These are phyloP conservation scores for Mortierella sp. DNA, from an alignment of 371 early-diverging fungal genomes.

Conservation along the genomic window DNA sequence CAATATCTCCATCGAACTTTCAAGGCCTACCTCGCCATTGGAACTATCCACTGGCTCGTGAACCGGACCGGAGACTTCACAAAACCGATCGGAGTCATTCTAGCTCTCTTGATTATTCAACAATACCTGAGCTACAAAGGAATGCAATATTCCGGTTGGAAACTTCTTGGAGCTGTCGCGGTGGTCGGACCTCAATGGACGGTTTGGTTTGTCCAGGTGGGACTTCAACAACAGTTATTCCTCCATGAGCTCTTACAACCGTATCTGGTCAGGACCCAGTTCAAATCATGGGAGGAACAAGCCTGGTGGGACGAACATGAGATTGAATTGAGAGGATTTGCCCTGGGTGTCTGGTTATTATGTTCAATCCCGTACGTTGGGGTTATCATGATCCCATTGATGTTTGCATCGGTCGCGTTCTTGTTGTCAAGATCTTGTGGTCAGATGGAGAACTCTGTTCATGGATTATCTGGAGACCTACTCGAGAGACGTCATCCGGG, in stretches of 20 bases:
- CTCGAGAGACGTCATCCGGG: conserved; percentile 26
- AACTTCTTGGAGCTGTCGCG: conserved; percentile 1
- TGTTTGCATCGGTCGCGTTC: conserved; percentile 33
- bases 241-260: conserved; percentile 44
- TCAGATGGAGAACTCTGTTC: conserved; percentile 35
- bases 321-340: conserved; percentile 37
- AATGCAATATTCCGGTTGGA: conserved; percentile 1
- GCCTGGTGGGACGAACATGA: conserved; percentile 40
- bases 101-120: conserved; percentile 14
- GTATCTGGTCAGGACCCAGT: conserved; percentile 35
- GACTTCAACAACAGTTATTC: conserved; percentile 38
- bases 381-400: conserved; percentile 22
- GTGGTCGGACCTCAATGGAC: conserved; percentile 40
- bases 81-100: neutral
- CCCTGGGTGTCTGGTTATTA: conserved; percentile 30
- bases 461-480: conserved; percentile 23
- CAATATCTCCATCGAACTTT: conserved; percentile 21
- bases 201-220: conserved; percentile 28
- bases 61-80: conserved; percentile 3
- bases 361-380: conserved; percentile 33
- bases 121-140: conserved; percentile 25
- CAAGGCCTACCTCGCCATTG: conserved; percentile 26
- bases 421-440: conserved; percentile 46
- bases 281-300: conserved; percentile 40
- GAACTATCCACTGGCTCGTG: conserved; percentile 22